These are phyloP conservation scores for Fusarium beomiforme DNA, from an alignment of 2,329 filamentous ascomycete species.

Conservation along the genomic window DNA sequence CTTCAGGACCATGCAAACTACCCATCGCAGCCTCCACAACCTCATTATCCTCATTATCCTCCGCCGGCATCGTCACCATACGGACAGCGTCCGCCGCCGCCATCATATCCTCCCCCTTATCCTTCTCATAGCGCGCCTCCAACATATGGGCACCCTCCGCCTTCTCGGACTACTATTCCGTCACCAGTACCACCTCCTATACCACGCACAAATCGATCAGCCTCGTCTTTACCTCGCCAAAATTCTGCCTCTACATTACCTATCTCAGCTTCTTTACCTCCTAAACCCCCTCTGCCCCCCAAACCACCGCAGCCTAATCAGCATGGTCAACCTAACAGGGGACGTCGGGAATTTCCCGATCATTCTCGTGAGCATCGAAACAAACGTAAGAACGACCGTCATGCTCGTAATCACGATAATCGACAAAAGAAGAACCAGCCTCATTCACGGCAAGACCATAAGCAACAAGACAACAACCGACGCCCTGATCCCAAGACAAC, in stretches of 20 bases:
- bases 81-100: conserved; percentile 29
- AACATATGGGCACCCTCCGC: conserved; percentile 29
- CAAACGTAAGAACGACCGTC: conserved; percentile 47
- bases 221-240: conserved; percentile 28
- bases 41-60: conserved; percentile 33
- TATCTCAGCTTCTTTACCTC: conserved; percentile 44
- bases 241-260: conserved; percentile 28
- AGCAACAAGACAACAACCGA: conserved; percentile 32
- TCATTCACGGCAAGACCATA: conserved; percentile 40
- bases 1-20: conserved; percentile 34
- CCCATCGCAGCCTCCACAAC: conserved; percentile 24
- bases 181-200: conserved; percentile 24
- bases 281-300: conserved; percentile 47
- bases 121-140: conserved; percentile 33
- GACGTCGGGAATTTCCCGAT: conserved; percentile 41
- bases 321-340: conserved; percentile 29
- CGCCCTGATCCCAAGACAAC: conserved; percentile 11
- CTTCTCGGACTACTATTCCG: conserved; percentile 17
- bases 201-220: conserved; percentile 21
- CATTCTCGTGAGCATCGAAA: conserved; percentile 44
- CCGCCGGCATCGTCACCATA: conserved; percentile 30
- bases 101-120: conserved; percentile 37
- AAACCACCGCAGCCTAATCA: conserved; percentile 43
- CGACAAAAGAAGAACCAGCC: conserved; percentile 41
- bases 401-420: conserved; percentile 45